Base-by-base conservation (phyloP, 2,329 filamentous ascomycete genomes). In the Calonectria crousiana region DNA sequence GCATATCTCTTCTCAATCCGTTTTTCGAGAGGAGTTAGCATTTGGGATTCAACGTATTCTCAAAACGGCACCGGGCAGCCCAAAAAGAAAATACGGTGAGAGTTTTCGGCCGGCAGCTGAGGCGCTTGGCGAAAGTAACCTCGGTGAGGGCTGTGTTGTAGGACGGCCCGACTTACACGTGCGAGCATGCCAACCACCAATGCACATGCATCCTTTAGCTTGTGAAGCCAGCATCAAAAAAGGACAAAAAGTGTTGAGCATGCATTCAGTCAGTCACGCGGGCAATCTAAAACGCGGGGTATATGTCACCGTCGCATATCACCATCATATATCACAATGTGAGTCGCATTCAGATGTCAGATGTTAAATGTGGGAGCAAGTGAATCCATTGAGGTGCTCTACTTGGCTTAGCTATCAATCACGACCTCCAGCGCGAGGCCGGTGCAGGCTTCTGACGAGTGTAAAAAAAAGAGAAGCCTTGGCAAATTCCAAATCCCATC, bases 401-500 rank as follows among this genome's bases (percentile, higher is more conserved):
- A 49, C 20, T 64, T 53, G 62, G 56, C 62, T 62, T 65, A 47
- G 23, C 69, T 69, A 74, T 72, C 64, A 72, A 56, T 62, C 36
- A 23, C 28, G 34, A 53, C 34, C 23, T 26, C 58, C 49, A 52
- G 23, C 62, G 64, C n/a, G 23, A 60, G 69, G 60, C 38, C 28
- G 41, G 28, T 32, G 38, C 16, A 60, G 18, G 44, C 49, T 44
- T 69, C 49, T 60, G 36, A 66, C 51, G 41, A 34, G 36, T 53
- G 51, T n/a, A n/a, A 67, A 26, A 67, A 26, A 49, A 58, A 53
- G 58, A 77, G 74, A 72, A 71, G 49, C 36, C 30, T 32, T 70
- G n/a, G 65, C 56, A 28, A 75, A 74, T 69, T 72, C 69, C 73
- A 72, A 74, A 73, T 74, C 76, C 76, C 64, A 49, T 72, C 74